Evolutionary conservation across 495 filamentous ascomycete genomes (phyloP), one percentile per base, ranked within the genome.

Genomic region (Neurospora sublineolata): DNA sequence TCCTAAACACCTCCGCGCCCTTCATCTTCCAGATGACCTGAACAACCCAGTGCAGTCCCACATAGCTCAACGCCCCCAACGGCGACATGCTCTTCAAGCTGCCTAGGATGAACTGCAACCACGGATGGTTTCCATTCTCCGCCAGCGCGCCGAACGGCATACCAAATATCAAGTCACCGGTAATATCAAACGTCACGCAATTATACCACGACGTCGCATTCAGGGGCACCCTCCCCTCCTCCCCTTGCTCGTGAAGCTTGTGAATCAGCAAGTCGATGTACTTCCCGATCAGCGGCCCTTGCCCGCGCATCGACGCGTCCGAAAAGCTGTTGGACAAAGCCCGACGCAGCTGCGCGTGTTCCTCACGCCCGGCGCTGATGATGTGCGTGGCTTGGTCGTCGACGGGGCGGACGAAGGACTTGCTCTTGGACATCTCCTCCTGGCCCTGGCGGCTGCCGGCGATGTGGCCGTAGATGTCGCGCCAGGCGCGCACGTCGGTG

Each of bases 391-490:
- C 58, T n/a, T 69, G 37, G 39, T 37, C 69, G 33, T 41, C 23
- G 23, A 71, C 44, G 4, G 38, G 20, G 40, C 3, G 14, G 16
- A 58, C 71, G 39, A 79, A 82, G 46, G 68, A 72, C 72, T 80
- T 77, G 58, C 82, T 76, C 71, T 84, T 85, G 20, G 75, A 44
- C 68, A 83, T 77, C 30, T 81, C 77, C 10, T 20, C 69, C 12
- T 14, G 33, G 14, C 38, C 38, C 2, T 27, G 2, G n/a, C 38
- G 44, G 44, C 20, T n/a, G 16, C 78, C 75, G 69, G 76, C 74
- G n/a, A 73, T 77, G 73, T 79, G 76, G 8, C 84, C 86, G 71
- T 89, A 87, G 44, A 92, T 89, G 73, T 90, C 88, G 39, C 83
- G 83, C 82, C 85, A 89, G 10, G 89, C 86, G 4, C 75, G 72